These are phyloP conservation scores for Phialocephala sp. DNA, from an alignment of 2,329 filamentous ascomycete genomes.

Conservation along the genomic window DNA sequence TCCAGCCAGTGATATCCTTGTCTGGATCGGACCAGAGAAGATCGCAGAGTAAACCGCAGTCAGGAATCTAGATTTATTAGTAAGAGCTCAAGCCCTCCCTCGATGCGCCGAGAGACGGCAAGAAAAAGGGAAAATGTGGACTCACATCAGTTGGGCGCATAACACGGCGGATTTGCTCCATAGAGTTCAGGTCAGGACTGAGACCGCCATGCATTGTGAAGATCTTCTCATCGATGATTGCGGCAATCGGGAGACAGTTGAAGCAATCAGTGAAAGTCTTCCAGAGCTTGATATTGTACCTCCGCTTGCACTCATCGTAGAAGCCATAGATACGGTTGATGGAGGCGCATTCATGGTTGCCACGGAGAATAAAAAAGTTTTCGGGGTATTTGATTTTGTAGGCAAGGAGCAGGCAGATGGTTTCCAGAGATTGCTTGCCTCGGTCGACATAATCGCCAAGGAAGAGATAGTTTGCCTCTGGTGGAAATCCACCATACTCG, in stretches of 20 bases:
- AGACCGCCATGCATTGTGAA: constrained; percentile 99
- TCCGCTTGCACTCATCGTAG: constrained; percentile 99
- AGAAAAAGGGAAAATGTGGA: constrained; percentile 40
- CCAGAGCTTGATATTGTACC: constrained; percentile 99
- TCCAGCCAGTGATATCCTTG: constrained; percentile 99
- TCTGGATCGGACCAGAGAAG: constrained; percentile 98
- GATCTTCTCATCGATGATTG: constrained; percentile 99
- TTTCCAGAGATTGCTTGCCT: constrained; percentile 98
- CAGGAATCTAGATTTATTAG: constrained; percentile 76
- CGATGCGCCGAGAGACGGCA: constrained; percentile 38
- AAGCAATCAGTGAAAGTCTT: constrained; percentile 99
- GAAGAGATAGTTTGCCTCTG: constrained; percentile 99
- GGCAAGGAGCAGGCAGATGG: constrained; percentile 92
- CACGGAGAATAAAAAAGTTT: constrained; percentile 98
- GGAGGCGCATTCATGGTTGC: constrained; percentile 98
- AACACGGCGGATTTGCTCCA: constrained; percentile 99
- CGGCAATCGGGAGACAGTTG: constrained; percentile 97
- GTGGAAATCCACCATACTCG: constrained; percentile 97
- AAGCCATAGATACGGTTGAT: constrained; percentile 99
- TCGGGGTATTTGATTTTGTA: constrained; percentile 99
- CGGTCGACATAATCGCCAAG: constrained; percentile 98
- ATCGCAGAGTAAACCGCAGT: constrained; percentile 97
- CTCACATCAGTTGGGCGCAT: constrained; percentile 99
- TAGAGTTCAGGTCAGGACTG: constrained; percentile 96
- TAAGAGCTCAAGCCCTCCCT: constrained; percentile 42